Conservation (phyloP, 768 basidiomycete genomes). For the Tephrocybe sp. region DNA sequence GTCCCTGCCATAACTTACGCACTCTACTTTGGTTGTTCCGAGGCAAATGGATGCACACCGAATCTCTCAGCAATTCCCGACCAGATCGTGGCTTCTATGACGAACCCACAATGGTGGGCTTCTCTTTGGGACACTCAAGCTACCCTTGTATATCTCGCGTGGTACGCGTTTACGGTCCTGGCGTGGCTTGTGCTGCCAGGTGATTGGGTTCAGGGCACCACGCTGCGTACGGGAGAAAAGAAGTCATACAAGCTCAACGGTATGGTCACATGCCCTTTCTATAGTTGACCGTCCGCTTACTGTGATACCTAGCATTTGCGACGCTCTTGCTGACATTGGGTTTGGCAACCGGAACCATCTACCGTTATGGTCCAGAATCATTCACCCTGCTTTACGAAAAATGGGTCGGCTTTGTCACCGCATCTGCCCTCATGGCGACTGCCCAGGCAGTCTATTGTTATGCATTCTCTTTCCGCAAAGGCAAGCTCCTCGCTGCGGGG, state of each 20-base stretch:
- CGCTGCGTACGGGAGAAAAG: slow-evolving; percentile 71
- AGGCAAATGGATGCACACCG: slow-evolving; percentile 69
- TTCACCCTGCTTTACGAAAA: slow-evolving; percentile 92
- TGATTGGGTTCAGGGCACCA: slow-evolving; percentile 68
- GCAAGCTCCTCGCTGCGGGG: slow-evolving; percentile 82
- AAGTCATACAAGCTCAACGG: slow-evolving; percentile 96
- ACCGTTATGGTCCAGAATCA: slow-evolving; percentile 71
- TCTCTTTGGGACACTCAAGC: slow-evolving; percentile 85
- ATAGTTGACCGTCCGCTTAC: slow-evolving; percentile 3
- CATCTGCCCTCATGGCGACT: slow-evolving; percentile 75
- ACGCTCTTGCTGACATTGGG: slow-evolving; percentile 85
- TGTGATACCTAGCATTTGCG: slow-evolving; percentile 71
- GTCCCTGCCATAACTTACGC: slow-evolving; percentile 74
- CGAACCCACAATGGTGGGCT: slow-evolving; percentile 61
- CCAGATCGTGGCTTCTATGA: slow-evolving; percentile 46
- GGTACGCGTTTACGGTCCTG: slow-evolving; percentile 87
- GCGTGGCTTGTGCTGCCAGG: slow-evolving; percentile 82
- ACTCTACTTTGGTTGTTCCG: slow-evolving; percentile 79
- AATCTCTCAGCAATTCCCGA: slow-evolving; percentile 39
- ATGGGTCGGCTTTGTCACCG: slow-evolving; percentile 88
- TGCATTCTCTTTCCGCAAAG: slow-evolving; percentile 62
- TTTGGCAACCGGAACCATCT: slow-evolving; percentile 64
- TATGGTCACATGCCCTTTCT: slow-evolving; percentile 31
- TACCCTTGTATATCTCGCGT: slow-evolving; percentile 71
- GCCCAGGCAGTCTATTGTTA: slow-evolving; percentile 76